Base-by-base conservation (phyloP, 169 alveolate species). In the Plasmodium inui region DNA sequence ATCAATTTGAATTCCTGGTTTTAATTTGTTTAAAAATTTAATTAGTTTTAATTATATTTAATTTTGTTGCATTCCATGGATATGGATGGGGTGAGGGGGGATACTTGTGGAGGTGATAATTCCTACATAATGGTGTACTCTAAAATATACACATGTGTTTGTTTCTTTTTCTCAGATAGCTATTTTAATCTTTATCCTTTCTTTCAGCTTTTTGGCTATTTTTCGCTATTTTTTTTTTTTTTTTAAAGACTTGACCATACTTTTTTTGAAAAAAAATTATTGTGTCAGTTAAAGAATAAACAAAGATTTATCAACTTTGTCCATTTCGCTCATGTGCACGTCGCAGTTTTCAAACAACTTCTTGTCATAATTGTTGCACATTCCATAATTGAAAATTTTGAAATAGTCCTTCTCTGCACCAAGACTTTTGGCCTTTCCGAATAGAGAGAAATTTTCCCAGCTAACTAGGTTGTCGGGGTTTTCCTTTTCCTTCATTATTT, bases 321-420 rank as follows among this genome's bases (percentile, higher is more conserved):
- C 82, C 22, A 86, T 86, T 55, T 86, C 73, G 28, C 22, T 78
- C 71, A 76, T 78, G 70, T 86, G 83, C 8, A 44, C 88, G 17
- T 86, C 82, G 30, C 82, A 76, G 67, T 86, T 74, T 9, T 86
- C 76, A 86, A 41, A 86, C 57, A 84, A 32, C 41, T 78, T 86
- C 17, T 76, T 86, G 28, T 79, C 88, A 53, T 55, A 6, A 86
- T 86, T 86, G 46, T 86, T 86, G 34, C 93, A 86, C 74, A 86
- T 76, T 53, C 93, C 93, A 78, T 86, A 86, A 61, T 86, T 86
- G 61, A 86, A 86, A 34, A 86, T 86, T 76, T 86, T 86, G 34
- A 86, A 86, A 79, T 86, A 86, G 71, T 86, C 93, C 17, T 76
- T 74, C 46, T 41, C 93, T 6, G 88, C 39, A 17, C 55, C 80